phyloP scores from a whole-genome alignment of 192 early-diverging fungal genomes.

The Chytriomyces sp. region DNA sequence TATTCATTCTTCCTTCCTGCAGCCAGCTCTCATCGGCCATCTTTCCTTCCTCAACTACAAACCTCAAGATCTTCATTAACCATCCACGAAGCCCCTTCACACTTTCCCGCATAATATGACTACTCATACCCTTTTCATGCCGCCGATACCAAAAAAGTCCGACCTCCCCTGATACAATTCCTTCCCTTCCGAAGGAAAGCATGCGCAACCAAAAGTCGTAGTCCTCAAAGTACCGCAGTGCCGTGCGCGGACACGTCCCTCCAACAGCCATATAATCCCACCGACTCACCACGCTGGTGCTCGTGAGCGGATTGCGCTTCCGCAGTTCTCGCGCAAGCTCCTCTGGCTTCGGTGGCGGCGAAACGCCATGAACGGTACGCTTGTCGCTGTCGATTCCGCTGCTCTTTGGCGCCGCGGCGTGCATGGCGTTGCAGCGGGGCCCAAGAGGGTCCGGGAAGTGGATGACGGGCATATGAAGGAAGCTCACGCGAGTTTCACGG shows the following conservation, averaged over 20 bases:
- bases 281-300: constrained; percentile 19
- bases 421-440: neutral
- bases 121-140: constrained; percentile 30
- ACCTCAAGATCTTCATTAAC: no score
- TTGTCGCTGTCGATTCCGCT: neutral
- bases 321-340: neutral
- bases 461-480: constrained; percentile 24
- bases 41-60: neutral
- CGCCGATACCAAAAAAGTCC: constrained; percentile 39
- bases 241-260: constrained; percentile 39
- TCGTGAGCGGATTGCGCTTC: constrained; percentile 30
- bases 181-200: constrained; percentile 7
- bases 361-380: neutral
- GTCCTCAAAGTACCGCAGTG: constrained; percentile 38
- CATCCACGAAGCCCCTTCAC: neutral
- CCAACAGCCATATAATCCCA: constrained; percentile 35
- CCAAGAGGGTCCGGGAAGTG: constrained; percentile 28
- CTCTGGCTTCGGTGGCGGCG: neutral
- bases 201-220: constrained; percentile 45
- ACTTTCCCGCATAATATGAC: constrained; percentile 15
- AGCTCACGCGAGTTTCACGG: neutral
- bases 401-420: neutral
- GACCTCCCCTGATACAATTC: constrained; percentile 24
- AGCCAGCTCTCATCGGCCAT: constrained; percentile 9
- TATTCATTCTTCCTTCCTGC: constrained; percentile 21